Conservation (phyloP, 2,329 filamentous ascomycete species). For the Triangularia setosa region DNA sequence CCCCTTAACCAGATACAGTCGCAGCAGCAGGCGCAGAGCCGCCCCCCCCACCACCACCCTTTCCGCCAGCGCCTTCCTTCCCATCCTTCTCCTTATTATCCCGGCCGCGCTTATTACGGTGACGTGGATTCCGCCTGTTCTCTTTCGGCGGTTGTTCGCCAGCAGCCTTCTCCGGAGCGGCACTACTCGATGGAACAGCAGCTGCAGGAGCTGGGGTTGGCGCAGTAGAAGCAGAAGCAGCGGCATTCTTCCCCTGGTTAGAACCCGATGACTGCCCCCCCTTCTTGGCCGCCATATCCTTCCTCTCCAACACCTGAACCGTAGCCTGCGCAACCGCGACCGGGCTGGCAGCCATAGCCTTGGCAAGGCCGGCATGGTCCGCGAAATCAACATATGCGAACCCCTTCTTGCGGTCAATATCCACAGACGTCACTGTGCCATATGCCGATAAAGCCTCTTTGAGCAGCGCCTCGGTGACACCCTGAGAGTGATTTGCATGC, state of each 20-base stretch:
- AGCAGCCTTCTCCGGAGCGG: background rate
- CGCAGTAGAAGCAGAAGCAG: conserved; percentile 3
- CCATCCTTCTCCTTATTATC: background rate
- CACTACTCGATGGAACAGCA: background rate
- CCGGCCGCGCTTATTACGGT: background rate
- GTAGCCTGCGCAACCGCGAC: conserved; percentile 78
- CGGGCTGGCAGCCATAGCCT: conserved; percentile 77
- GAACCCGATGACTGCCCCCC: background rate
- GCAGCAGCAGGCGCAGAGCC: background rate
- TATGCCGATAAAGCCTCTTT: conserved; percentile 70
- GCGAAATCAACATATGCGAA: conserved; percentile 91
- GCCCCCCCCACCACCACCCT: conserved; percentile 1
- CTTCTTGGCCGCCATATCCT: conserved; percentile 49
- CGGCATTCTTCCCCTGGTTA: conserved; percentile 8
- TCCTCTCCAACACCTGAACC: conserved; percentile 82
- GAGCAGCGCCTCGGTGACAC: conserved; percentile 78
- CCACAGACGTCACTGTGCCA: conserved; percentile 72
- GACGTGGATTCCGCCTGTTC: background rate
- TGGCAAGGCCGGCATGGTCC: conserved; percentile 66
- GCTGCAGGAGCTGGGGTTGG: background rate
- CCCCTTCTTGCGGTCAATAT: conserved; percentile 91
- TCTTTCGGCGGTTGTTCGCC: conserved; percentile 2
- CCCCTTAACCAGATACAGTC: background rate
- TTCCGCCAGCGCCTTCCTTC: conserved; percentile 1
- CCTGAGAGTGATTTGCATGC: conserved; percentile 83